Conservation (phyloP, 441 rosid genomes). For the Jatropha multifida region DNA sequence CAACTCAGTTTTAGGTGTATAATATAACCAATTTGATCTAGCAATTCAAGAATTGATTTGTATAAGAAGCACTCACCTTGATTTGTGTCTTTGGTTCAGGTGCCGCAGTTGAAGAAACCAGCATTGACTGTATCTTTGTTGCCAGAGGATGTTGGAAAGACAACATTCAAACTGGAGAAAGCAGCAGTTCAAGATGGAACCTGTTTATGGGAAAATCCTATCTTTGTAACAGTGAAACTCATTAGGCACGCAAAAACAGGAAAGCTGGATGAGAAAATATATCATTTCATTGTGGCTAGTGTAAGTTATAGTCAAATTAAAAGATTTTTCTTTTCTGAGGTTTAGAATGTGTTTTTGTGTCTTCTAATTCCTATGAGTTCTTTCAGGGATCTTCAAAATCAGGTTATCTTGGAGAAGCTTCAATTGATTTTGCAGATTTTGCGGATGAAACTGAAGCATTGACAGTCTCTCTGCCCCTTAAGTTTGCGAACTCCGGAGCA, state of each 20-base stretch:
- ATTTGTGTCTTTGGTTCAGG: constrained; percentile 41
- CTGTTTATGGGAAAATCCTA: constrained; percentile 76
- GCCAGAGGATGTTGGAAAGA: constrained; percentile 76
- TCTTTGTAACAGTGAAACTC: constrained; percentile 64
- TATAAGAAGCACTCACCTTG: constrained; percentile 30
- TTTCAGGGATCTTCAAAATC: constrained; percentile 67
- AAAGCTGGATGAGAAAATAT: constrained; percentile 61
- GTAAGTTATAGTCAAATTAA: constrained; percentile 28
- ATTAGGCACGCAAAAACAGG: constrained; percentile 61
- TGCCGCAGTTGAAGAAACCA: constrained; percentile 46
- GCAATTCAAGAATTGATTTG: background rate
- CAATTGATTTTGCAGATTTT: constrained; percentile 77
- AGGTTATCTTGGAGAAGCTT: constrained; percentile 66
- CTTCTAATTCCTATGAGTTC: constrained; percentile 14
- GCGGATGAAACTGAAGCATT: constrained; percentile 58
- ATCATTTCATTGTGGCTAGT: constrained; percentile 63
- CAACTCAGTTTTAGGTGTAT: background rate
- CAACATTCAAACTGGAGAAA: constrained; percentile 66
- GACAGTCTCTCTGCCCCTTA: constrained; percentile 65
- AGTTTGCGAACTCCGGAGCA: constrained; percentile 62
- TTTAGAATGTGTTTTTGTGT: constrained; percentile 1
- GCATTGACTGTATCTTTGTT: constrained; percentile 58
- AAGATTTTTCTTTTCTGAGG: constrained; percentile 9
- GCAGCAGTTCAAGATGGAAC: constrained; percentile 53
- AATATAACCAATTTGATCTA: background rate